Base-by-base conservation (phyloP, 2,329 filamentous ascomycete genomes). In the Clonostachys sp. region DNA sequence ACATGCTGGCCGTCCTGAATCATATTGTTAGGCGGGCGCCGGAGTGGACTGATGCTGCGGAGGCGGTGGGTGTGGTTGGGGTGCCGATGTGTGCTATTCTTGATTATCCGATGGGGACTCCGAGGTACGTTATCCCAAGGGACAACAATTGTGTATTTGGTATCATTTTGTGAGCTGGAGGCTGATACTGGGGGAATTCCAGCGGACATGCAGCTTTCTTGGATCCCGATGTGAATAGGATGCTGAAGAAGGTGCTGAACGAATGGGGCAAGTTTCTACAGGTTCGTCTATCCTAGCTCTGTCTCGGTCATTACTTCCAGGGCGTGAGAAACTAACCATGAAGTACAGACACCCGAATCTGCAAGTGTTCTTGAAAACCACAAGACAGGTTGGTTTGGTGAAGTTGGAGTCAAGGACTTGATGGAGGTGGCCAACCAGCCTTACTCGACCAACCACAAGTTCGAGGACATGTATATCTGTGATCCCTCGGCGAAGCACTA, bases 1-100 rank as follows among this genome's bases (percentile, higher is more conserved):
- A 88, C 54, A 83, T 89, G 79, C 71, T 89, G 17, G 66, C 71
- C 18, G 72, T 87, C 9, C 69, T 89, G 45, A 87, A 88, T 58
- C 77, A 86, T 52, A 67, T 78, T 48, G 70, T 80, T 43, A 66
- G 65, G 17, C 62, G 64, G 13, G 75, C 75, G 5, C 77, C 77
- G 1, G 70, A 75, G 53, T 78, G 75, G 76, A 77, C 71, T 1
- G 71, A 78, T 48, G 71, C 72, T 5, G 77, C 74, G 0, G 70
- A 73, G 54, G 68, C 66, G 13, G 74, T 72, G 13, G 75, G 75
- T 16, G 71, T 78, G 62, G 75, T 79, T 1, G 75, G 75, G 0
- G 74, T 79, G n/a, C 76, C 75, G 4, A 71, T 79, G 64, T 67
- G 67, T 50, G 73, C 73, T 8, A 64, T 80, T 4, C 72, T 80